phyloP scores from a whole-genome alignment of 495 filamentous ascomycete species.

The Physcia stellaris region DNA sequence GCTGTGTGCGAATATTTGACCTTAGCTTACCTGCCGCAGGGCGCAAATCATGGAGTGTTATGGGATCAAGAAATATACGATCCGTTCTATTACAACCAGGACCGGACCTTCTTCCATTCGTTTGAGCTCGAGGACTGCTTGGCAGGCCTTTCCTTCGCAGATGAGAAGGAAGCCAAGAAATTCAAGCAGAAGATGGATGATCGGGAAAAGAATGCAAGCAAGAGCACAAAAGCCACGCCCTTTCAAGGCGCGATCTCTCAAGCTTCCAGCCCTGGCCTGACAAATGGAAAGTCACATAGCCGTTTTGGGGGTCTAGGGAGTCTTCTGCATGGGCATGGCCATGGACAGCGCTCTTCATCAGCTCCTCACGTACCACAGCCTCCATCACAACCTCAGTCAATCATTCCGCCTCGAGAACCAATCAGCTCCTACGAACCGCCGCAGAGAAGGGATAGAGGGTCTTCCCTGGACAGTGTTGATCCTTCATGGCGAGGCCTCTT shows the following conservation, averaged over 20 bases:
- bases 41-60: slow-evolving; percentile 72
- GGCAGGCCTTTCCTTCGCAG: slow-evolving; percentile 79
- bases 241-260: slow-evolving; percentile 38
- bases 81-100: slow-evolving; percentile 84
- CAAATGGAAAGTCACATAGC: slow-evolving; percentile 31
- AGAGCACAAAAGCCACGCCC: slow-evolving; percentile 62
- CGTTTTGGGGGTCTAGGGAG: slow-evolving; percentile 48
- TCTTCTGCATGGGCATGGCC: slow-evolving; percentile 46
- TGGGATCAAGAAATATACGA: slow-evolving; percentile 99
- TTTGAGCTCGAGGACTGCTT: slow-evolving; percentile 89
- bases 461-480: slow-evolving; percentile 69
- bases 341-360: slow-evolving; percentile 49
- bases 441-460: slow-evolving; percentile 30
- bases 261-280: slow-evolving; percentile 26
- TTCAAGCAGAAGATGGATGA: slow-evolving; percentile 94
- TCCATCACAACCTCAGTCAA: slow-evolving; percentile 30
- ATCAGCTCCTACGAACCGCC: slow-evolving; percentile 11
- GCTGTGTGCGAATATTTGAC: no score
- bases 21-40: slow-evolving; percentile 28
- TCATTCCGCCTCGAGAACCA: slow-evolving; percentile 19
- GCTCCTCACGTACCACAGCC: slow-evolving; percentile 34
- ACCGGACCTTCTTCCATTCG: slow-evolving; percentile 91
- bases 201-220: slow-evolving; percentile 83
- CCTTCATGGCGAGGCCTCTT: slow-evolving; percentile 74
- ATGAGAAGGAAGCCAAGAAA: slow-evolving; percentile 90